Base-by-base conservation (phyloP, 768 basidiomycete genomes). In the Podaxis sp. region DNA sequence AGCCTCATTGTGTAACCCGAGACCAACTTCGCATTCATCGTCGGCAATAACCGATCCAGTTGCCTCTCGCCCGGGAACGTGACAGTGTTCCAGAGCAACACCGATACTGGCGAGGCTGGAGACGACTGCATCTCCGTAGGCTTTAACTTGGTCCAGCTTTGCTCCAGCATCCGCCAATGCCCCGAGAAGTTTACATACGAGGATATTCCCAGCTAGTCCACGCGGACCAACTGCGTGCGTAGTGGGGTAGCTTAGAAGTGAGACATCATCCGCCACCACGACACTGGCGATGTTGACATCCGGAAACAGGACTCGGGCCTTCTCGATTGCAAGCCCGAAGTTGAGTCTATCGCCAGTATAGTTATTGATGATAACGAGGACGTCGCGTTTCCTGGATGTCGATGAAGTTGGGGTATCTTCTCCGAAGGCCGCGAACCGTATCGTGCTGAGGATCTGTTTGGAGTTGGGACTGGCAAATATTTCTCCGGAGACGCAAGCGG, bases 391-490 rank as follows among this genome's bases (percentile, higher is more conserved):
- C 19, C 15, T 71, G 17, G 57, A 63, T 22, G 49, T 24, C 49
- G 49, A 25, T 25, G 49, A 17, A 19, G 2, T 46, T 9, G 43
- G 19, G 15, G 2, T 24, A 27, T 22, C 49, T 13, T 63, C 70
- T 19, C 71, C 68, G 22, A 73, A 73, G 0, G 80, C 76, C 25
- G 83, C 83, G 41, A 83, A 72, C 49, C 79, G 71, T 61, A 87
- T 77, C 2, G 80, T 79, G 11, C 74, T 73, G n/a, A 80, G 61
- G 51, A 87, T 81, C 69, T 86, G 84, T 53, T 79, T 79, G n/a
- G 85, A 82, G 65, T 82, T 85, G 0, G 85, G 87, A 51, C 80
- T 83, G 9, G 86, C 85, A 66, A 87, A 87, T 19, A 85, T 80
- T 55, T 87, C 84, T 2, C 85, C 86, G n/a, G 80, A 82, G 6